Base-by-base conservation (phyloP, 106 monocot species). In the Platanthera zijinensis region DNA sequence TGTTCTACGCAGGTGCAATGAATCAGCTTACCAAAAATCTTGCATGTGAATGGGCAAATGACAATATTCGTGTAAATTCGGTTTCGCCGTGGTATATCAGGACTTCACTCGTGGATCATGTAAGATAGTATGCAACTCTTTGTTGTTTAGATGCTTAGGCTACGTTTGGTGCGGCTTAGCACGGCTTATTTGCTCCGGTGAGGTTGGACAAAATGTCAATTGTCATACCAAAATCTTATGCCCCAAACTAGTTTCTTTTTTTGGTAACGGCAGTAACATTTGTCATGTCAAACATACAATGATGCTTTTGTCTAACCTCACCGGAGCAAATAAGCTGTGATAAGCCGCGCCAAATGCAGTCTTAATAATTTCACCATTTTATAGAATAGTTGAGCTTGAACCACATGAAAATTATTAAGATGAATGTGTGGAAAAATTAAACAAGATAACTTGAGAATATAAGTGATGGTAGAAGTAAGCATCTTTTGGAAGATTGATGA, bases 11-110 rank as follows among this genome's bases (percentile, higher is more conserved):
- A 92, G 88, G 79, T 57, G 92, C 92, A 73, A 78, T 89, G 52
- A 92, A 84, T 59, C 88, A 89, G 50, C 12, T 92, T 9, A 78
- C 92, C 2, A 92, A 71, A 59, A 92, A 79, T 74, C 75, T 92
- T 28, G 89, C 92, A 22, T 84, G 84, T 73, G 92, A 92, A 45
- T 92, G 92, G 92, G 89, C 89, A 28, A 80, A 83, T 39, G 88
- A 92, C 72, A 86, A 82, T 48, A 89, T 92, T 51, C 74, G 92
- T 13, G 73, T 78, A 61, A 92, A 89, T 64, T 77, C 75, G 54
- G 77, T 92, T 49, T 77, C 84, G 22, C 89, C 92, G 15, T 84
- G 92, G 82, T 77, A 74, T 54, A 92, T 77, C 53, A 79, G 50
- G 75, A 92, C 92, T 51, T 47, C 70, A 18, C 45, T 70, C 6